Evolutionary conservation across 345 rosid species (phyloP).

Genomic region (Lepidium aucheri): DNA sequence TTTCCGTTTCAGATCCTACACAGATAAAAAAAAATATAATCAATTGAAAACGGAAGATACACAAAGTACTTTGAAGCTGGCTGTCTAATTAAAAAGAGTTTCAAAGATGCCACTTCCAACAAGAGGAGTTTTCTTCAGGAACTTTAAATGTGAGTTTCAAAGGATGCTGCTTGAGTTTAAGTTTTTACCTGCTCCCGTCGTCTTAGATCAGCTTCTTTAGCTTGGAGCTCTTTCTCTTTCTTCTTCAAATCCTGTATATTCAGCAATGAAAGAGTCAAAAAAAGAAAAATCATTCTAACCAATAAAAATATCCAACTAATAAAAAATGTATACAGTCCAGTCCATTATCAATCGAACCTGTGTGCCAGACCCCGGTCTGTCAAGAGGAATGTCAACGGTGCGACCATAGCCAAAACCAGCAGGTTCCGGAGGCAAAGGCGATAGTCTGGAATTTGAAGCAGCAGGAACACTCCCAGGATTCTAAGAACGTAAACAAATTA

Average conservation of each 20-base stretch:
- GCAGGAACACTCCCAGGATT: conserved; percentile 55
- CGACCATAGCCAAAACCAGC: conserved; percentile 65
- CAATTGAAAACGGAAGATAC: background rate
- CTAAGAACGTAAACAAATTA: conserved; percentile 29
- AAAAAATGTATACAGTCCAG: background rate
- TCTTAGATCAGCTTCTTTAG: conserved; percentile 84
- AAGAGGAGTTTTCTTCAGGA: background rate
- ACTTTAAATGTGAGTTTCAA: background rate
- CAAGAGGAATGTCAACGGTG: conserved; percentile 90
- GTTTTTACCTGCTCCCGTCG: conserved; percentile 67
- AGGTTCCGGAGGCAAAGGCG: conserved; percentile 96
- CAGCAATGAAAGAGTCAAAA: background rate
- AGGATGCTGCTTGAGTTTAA: background rate
- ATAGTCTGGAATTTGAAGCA: conserved; percentile 65
- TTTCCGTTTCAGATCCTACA: conserved; percentile 72
- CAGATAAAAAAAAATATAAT: conserved; percentile 3
- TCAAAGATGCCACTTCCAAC: background rate
- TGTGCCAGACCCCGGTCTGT: conserved; percentile 33
- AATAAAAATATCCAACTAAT: background rate
- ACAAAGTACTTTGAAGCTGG: background rate
- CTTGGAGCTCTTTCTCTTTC: conserved; percentile 94
- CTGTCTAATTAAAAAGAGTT: background rate
- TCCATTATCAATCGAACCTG: conserved; percentile 21
- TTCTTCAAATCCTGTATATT: conserved; percentile 58
- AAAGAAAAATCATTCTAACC: background rate